Evolutionary conservation across 805 yeast species (phyloP), one percentile per base, ranked within the genome.

Genomic region (Lipomyces japonicus): DNA sequence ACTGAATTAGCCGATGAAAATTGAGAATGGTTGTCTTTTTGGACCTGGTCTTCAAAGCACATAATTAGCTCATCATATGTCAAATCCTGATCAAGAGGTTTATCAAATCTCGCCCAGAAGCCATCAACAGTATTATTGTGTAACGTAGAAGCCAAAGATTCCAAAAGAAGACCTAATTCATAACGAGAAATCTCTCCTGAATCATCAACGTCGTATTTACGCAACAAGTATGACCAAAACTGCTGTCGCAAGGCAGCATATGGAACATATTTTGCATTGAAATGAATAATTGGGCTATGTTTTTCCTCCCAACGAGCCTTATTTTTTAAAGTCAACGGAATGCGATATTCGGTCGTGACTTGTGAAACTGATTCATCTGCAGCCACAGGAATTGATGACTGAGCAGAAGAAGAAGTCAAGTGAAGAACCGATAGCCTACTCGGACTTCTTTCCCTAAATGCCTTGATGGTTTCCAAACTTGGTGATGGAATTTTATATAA

Each of bases 171-270:
- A 1, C 75, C 74, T 23, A 88, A 65, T 60, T 86, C 93, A 39
- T 80, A 71, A 40, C 79, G 70, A 57, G 80, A 80, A 54, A 79
- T 71, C 7, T 68, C 61, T 2, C 71, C 69, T 10, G 67, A 67
- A 22, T 72, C 77, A 45, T 67, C 75, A 24, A 67, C 68, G 42
- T 69, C 79, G 59, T 75, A 82, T 19, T 52, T 52, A 31, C 74
- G 75, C 14, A 86, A 70, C 4, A 87, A 70, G 9, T 78, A 72
- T 37, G 71, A 68, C 91, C 95, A 88, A 57, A 90, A 77, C 46
- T 80, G 80, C 54, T 76, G 77, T 55, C 90, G 73, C 42, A 89
- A 69, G 2, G 71, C 73, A 0, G 72, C 72, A 65, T 88, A 88
- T 0, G 90, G 78, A 52, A 81, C 77, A 62, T 80, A 88, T 49